Conservation (phyloP, 306 rosid species). For the Prunus davidiana region DNA sequence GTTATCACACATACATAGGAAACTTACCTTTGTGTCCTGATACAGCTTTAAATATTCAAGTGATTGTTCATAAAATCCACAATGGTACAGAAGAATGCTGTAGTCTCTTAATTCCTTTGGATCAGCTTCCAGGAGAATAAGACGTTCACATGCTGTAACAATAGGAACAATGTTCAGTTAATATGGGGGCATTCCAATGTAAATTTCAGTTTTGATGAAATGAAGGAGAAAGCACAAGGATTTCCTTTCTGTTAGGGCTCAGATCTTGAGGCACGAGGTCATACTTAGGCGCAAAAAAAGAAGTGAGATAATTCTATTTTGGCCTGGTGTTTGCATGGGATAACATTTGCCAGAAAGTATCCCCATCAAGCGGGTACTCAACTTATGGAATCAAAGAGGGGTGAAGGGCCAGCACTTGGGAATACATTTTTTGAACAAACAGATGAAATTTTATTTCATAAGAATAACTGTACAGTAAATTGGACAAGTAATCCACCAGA, state of each 20-base stretch:
- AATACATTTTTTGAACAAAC: not conserved
- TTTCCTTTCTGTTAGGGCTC: not conserved
- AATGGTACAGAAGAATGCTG: constrained; percentile 88
- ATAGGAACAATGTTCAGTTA: not conserved
- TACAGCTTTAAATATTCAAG: constrained; percentile 54
- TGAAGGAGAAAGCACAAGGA: not conserved
- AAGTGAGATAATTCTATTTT: not conserved
- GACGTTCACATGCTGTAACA: constrained; percentile 88
- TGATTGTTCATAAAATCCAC: constrained; percentile 73
- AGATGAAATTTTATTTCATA: no score
- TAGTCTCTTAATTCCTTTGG: constrained; percentile 79
- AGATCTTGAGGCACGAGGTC: not conserved
- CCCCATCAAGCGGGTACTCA: not conserved
- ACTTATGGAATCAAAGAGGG: not conserved
- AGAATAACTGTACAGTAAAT: no score
- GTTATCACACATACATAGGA: not conserved
- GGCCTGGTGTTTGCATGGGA: not conserved
- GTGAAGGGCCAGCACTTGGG: not conserved
- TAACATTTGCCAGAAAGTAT: not conserved
- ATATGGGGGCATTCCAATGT: not conserved
- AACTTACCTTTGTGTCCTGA: constrained; percentile 51
- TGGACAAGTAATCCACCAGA: no score
- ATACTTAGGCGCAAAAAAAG: not conserved
- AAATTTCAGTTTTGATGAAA: not conserved
- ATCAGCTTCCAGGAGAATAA: constrained; percentile 62